These are phyloP conservation scores for Codiaeum variegatum DNA, from an alignment of 441 rosid species.

Conservation along the genomic window DNA sequence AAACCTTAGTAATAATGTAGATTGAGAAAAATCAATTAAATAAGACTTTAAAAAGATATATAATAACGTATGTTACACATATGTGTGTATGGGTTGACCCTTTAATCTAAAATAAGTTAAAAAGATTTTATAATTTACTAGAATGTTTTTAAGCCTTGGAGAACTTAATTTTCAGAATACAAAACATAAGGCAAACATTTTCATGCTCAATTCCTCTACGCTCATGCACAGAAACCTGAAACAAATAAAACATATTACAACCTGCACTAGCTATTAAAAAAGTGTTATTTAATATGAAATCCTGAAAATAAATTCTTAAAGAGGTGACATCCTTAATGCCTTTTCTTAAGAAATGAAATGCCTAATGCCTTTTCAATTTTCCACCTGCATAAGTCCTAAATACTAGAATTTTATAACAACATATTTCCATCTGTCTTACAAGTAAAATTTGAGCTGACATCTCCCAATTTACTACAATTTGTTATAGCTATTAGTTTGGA, in stretches of 20 bases:
- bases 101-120: too few relatives aligned
- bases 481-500: not conserved
- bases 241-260: constrained; percentile 20
- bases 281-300: not conserved
- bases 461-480: too few relatives aligned
- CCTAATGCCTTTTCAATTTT: not conserved
- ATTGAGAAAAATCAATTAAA: too few relatives aligned
- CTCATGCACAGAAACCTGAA: constrained; percentile 77
- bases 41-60: too few relatives aligned
- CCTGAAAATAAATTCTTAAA: constrained; percentile 3
- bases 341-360: not conserved
- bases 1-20: too few relatives aligned
- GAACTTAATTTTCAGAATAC: not conserved
- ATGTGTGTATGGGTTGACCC: too few relatives aligned
- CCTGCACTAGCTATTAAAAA: constrained; percentile 6
- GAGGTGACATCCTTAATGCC: too few relatives aligned
- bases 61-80: too few relatives aligned
- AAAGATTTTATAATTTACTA: too few relatives aligned
- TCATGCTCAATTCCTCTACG: constrained; percentile 48
- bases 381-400: not conserved
- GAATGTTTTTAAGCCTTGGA: not conserved
- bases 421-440: not conserved
- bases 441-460: not conserved
- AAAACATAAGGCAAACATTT: constrained; percentile 43
- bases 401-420: not conserved